phyloP scores from a whole-genome alignment of 306 rosid genomes.

The Mimosa pudica region DNA sequence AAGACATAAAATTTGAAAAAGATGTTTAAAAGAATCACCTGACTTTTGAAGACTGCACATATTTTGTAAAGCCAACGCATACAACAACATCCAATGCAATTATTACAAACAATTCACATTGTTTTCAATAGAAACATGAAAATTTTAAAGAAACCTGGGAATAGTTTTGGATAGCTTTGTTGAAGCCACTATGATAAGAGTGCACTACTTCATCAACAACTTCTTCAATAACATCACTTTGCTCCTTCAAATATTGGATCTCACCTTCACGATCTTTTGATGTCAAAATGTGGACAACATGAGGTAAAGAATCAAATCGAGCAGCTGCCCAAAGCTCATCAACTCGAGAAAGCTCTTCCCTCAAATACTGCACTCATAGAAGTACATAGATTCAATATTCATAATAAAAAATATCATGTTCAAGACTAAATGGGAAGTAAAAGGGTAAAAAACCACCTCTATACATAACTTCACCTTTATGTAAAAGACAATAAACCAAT shows the following conservation, averaged over 20 bases:
- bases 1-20: slow-evolving; percentile 6
- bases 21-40: background rate
- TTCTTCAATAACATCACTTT: slow-evolving; percentile 93
- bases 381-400: slow-evolving; percentile 32
- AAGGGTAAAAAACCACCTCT: slow-evolving; percentile 27
- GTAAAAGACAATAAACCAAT: background rate
- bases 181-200: slow-evolving; percentile 92
- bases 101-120: background rate
- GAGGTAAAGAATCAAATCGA: slow-evolving; percentile 99
- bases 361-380: slow-evolving; percentile 73
- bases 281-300: slow-evolving; percentile 96
- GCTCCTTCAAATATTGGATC: slow-evolving; percentile 83
- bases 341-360: slow-evolving; percentile 71
- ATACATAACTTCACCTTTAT: background rate
- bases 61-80: background rate
- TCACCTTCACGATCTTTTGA: slow-evolving; percentile 96
- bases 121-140: slow-evolving; percentile 14
- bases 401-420: slow-evolving; percentile 19
- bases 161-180: slow-evolving; percentile 97
- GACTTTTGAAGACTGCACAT: slow-evolving; percentile 18
- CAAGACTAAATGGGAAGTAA: background rate
- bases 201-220: slow-evolving; percentile 99
- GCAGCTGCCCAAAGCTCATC: slow-evolving; percentile 94
- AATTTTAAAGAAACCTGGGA: slow-evolving; percentile 75
- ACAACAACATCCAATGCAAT: background rate